Evolutionary conservation across 306 rosid species (phyloP).

Genomic region (Gastrolobium villosum): DNA sequence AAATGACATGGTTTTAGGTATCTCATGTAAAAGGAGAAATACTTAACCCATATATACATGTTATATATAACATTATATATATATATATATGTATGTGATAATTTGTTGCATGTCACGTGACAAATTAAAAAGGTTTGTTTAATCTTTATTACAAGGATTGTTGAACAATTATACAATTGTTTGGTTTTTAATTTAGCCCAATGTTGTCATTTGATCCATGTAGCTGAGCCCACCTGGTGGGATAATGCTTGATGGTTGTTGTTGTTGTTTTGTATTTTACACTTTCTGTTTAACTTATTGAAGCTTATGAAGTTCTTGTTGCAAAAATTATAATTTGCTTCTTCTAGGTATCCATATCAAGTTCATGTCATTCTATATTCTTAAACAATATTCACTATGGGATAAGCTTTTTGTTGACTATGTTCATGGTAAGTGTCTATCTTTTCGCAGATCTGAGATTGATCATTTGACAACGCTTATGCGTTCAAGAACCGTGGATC

Average conservation of each 20-base stretch:
- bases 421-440: constrained; percentile 33
- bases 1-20: no score
- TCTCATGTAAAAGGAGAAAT: no score
- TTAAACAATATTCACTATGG: not conserved
- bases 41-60: no score
- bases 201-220: not conserved
- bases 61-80: no score
- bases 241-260: constrained; percentile 26
- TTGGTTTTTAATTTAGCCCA: not conserved
- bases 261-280: constrained; percentile 17
- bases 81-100: no score
- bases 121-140: not conserved
- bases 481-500: constrained; percentile 74
- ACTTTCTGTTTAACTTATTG: constrained; percentile 9
- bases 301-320: constrained; percentile 20
- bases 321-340: constrained; percentile 20
- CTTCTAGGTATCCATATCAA: not conserved
- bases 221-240: constrained; percentile 1
- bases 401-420: constrained; percentile 2
- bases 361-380: constrained; percentile 10
- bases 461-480: constrained; percentile 82
- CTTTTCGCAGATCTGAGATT: constrained; percentile 78
- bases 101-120: no score
- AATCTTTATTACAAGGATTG: not conserved
- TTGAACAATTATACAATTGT: not conserved